phyloP scores from a whole-genome alignment of 2,329 filamentous ascomycete genomes.

The Chalaropsis thielavioides region DNA sequence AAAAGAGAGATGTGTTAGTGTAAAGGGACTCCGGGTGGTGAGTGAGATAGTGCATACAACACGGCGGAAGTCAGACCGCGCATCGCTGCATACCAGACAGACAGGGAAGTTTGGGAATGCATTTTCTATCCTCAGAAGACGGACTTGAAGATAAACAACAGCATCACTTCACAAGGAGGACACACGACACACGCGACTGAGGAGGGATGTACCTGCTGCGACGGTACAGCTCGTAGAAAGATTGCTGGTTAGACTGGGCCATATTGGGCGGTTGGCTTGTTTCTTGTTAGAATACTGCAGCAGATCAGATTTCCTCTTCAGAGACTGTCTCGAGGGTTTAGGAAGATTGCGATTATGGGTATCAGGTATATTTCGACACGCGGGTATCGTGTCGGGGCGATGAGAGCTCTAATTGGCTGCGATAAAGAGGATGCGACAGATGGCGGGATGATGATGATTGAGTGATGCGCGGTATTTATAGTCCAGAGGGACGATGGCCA shows the following conservation, averaged over 20 bases:
- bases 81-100: neutral
- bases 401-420: neutral
- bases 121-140: neutral
- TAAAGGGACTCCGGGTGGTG: neutral
- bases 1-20: neutral
- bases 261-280: conserved; percentile 5
- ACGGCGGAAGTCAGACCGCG: neutral
- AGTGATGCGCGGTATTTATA: conserved; percentile 21
- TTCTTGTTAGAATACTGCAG: neutral
- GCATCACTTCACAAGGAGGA: neutral
- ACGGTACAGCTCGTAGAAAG: conserved; percentile 90
- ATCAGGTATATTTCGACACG: neutral
- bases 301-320: conserved; percentile 3
- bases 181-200: conserved; percentile 3
- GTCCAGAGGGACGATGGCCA: conserved; percentile 12
- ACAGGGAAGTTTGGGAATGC: neutral
- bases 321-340: neutral
- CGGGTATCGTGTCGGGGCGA: conserved; percentile 13
- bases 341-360: neutral
- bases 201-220: conserved; percentile 68
- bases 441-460: neutral
- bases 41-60: neutral
- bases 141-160: neutral
- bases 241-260: conserved; percentile 27
- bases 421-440: conserved; percentile 4